These are phyloP conservation scores for Cordyceps cateniannulata DNA, from an alignment of 2,329 filamentous ascomycete species.

Conservation along the genomic window DNA sequence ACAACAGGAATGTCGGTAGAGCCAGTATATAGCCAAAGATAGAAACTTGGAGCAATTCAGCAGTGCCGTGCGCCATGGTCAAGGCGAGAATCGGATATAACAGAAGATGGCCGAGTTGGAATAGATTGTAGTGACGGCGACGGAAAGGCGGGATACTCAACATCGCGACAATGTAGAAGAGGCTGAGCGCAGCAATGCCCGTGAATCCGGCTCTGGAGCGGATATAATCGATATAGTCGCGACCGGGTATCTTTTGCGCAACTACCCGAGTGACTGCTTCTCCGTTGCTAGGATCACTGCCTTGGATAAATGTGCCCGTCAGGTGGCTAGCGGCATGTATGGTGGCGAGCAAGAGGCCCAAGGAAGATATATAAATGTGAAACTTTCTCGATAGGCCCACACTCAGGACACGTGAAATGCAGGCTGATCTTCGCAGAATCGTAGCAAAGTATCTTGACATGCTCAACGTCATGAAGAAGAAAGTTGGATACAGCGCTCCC, in stretches of 20 bases:
- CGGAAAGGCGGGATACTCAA: slow-evolving; percentile 45
- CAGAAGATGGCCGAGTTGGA: slow-evolving; percentile 49
- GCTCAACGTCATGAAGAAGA: slow-evolving; percentile 52
- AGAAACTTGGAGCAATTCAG: slow-evolving; percentile 43
- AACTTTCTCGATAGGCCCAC: slow-evolving; percentile 51
- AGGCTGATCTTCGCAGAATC: slow-evolving; percentile 42
- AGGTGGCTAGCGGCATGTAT: slow-evolving; percentile 49
- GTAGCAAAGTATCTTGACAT: slow-evolving; percentile 53
- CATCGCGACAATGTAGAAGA: slow-evolving; percentile 43
- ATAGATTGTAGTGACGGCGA: slow-evolving; percentile 48
- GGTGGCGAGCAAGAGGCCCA: slow-evolving; percentile 42
- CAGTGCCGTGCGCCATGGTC: slow-evolving; percentile 48
- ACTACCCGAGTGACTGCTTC: slow-evolving; percentile 37
- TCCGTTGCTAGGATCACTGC: slow-evolving; percentile 38
- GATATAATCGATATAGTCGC: slow-evolving; percentile 40
- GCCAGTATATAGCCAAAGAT: slow-evolving; percentile 53
- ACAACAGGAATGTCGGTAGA: slow-evolving; percentile 44
- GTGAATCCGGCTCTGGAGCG: slow-evolving; percentile 42
- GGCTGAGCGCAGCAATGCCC: slow-evolving; percentile 40
- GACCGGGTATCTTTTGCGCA: slow-evolving; percentile 36
- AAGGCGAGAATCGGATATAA: slow-evolving; percentile 53
- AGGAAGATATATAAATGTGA: slow-evolving; percentile 47
- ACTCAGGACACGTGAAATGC: slow-evolving; percentile 48
- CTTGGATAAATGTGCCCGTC: slow-evolving; percentile 44
- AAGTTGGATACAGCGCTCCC: slow-evolving; percentile 49